phyloP scores from a whole-genome alignment of 371 early-diverging fungal species.

The Coemansia sp. region DNA sequence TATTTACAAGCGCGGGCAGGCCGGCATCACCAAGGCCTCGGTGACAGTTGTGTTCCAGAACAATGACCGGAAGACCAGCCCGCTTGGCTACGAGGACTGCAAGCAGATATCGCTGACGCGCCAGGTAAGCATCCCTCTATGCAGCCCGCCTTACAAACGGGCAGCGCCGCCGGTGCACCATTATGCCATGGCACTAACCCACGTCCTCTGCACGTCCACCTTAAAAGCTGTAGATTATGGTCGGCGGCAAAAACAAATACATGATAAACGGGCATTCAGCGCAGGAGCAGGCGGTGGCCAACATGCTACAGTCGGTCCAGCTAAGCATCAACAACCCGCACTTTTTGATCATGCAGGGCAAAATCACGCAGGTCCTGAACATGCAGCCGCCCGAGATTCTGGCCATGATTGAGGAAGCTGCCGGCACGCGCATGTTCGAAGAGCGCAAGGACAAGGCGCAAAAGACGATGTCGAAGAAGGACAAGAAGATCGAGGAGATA shows the following conservation, averaged over 20 bases:
- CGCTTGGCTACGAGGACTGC: conserved; percentile 88
- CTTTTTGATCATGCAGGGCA: conserved; percentile 99
- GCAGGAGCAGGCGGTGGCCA: conserved; percentile 88
- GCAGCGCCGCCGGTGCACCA: too few species aligned
- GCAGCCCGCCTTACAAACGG: neutral
- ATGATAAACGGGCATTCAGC: conserved; percentile 93
- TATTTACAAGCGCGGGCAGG: conserved; percentile 97
- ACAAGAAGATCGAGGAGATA: conserved; percentile 92
- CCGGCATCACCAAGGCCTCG: conserved; percentile 94
- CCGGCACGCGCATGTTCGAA: conserved; percentile 98
- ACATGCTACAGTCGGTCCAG: conserved; percentile 94
- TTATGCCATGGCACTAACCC: too few species aligned
- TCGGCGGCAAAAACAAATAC: conserved; percentile 95
- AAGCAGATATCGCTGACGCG: conserved; percentile 91
- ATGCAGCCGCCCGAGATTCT: conserved; percentile 98
- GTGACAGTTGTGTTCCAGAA: conserved; percentile 98
- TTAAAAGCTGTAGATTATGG: conserved; percentile 61
- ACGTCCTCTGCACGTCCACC: too few species aligned
- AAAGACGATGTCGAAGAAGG: conserved; percentile 93
- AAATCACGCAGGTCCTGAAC: conserved; percentile 98
- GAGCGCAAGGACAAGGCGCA: conserved; percentile 96
- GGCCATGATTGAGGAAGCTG: conserved; percentile 98
- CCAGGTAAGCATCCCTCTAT: conserved; percentile 63
- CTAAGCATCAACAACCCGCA: conserved; percentile 98
- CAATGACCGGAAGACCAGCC: conserved; percentile 78